Conservation (phyloP, 192 early-diverging fungal species). For the Dispira simplex region DNA sequence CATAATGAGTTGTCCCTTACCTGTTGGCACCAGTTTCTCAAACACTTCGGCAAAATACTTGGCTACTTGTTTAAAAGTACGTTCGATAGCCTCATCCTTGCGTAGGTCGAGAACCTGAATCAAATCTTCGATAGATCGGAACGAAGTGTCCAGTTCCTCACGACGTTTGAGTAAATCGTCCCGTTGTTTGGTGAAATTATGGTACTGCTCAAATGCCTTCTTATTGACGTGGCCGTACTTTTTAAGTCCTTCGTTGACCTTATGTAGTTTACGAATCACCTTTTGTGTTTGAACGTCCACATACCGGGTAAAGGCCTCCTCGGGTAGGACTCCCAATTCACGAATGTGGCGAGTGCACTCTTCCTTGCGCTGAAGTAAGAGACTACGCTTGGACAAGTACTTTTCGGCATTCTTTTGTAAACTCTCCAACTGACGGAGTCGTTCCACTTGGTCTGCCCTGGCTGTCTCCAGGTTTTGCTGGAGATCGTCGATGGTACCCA, state of each 20-base stretch:
- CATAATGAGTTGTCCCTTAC: constrained; percentile 77
- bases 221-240: constrained; percentile 94
- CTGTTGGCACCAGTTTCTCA: constrained; percentile 76
- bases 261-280: constrained; percentile 49
- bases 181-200: constrained; percentile 81
- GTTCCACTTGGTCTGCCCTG: constrained; percentile 32
- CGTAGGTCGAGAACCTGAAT: constrained; percentile 84
- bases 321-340: constrained; percentile 88
- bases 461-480: neutral
- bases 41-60: constrained; percentile 80
- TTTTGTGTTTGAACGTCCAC: constrained; percentile 4
- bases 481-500: constrained; percentile 6
- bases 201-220: constrained; percentile 96
- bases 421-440: constrained; percentile 27
- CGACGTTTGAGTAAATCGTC: constrained; percentile 71
- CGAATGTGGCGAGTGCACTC: constrained; percentile 74
- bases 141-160: constrained; percentile 75
- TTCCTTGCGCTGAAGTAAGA: constrained; percentile 73
- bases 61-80: constrained; percentile 88
- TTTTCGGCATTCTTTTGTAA: constrained; percentile 53
- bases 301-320: constrained; percentile 56
- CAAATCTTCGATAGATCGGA: constrained; percentile 65
- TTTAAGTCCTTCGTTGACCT: constrained; percentile 71
- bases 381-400: constrained; percentile 48
- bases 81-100: constrained; percentile 94